Evolutionary conservation across 805 yeast genomes (phyloP).

Genomic region (Wickerhamomyces ciferrii): DNA sequence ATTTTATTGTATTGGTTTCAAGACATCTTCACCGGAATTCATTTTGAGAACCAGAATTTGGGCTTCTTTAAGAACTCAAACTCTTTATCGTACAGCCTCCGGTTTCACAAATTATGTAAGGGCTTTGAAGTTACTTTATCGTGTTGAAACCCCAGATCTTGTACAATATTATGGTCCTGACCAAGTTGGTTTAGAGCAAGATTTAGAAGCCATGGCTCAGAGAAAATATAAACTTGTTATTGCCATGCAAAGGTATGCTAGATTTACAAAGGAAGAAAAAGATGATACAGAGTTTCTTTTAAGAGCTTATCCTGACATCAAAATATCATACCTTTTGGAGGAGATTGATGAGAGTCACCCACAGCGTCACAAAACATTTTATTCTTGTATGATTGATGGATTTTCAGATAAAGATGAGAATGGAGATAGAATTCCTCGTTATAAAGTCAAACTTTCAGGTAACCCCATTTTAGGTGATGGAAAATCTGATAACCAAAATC

Average conservation of each 20-base stretch:
- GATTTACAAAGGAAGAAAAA: conserved; percentile 59
- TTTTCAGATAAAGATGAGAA: conserved; percentile 47
- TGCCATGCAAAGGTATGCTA: conserved; percentile 81
- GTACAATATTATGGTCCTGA: conserved; percentile 36
- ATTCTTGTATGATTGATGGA: conserved; percentile 67
- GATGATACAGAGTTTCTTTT: conserved; percentile 64
- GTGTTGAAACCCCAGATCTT: conserved; percentile 59
- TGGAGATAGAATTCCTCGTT: conserved; percentile 55
- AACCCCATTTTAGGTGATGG: conserved; percentile 97
- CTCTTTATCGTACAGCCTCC: conserved; percentile 74
- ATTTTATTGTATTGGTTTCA: conserved; percentile 67
- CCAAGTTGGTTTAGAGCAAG: conserved; percentile 56
- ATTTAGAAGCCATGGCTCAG: conserved; percentile 66
- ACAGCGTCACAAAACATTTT: conserved; percentile 30
- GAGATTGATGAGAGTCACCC: conserved; percentile 25
- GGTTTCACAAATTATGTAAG: conserved; percentile 78
- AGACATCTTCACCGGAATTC: conserved; percentile 56
- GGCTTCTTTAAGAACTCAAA: conserved; percentile 83
- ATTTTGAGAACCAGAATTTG: conserved; percentile 74
- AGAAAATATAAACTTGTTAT: conserved; percentile 78
- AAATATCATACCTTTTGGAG: conserved; percentile 50
- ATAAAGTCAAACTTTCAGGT: conserved; percentile 76
- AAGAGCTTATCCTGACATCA: conserved; percentile 65
- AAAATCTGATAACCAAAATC: conserved; percentile 92
- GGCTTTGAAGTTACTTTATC: conserved; percentile 65